Percentiles rank a stretch among this genome's conserved stretches.
Evolutionary conservation across 495 filamentous ascomycete genomes (phyloP).

Genomic region (Aspergillus incahuasiensis): DNA sequence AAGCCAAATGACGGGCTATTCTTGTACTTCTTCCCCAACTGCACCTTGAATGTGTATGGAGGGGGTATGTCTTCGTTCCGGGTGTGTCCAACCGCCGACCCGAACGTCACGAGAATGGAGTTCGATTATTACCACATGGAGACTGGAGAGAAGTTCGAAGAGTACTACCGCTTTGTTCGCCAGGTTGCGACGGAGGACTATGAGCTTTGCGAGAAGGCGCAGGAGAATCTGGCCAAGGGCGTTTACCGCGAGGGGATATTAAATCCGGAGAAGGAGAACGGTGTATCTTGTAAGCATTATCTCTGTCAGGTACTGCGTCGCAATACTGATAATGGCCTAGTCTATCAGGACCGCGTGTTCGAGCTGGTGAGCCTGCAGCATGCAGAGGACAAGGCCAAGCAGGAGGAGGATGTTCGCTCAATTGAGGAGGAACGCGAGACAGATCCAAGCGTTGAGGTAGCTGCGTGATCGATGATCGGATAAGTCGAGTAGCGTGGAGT

Average conservation of each 20-base stretch:
- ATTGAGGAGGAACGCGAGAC: no score
- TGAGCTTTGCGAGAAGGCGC: constrained; percentile 56
- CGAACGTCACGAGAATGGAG: constrained; percentile 54
- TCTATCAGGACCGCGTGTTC: constrained; percentile 53
- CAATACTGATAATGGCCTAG: constrained; percentile 21
- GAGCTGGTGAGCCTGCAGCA: constrained; percentile 50
- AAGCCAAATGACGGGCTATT: constrained; percentile 53
- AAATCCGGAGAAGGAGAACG: constrained; percentile 55
- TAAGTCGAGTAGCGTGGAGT: neutral
- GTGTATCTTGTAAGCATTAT: constrained; percentile 16
- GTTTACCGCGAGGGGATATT: constrained; percentile 56
- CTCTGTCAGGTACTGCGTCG: neutral
- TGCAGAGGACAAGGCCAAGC: constrained; percentile 28
- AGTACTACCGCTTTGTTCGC: constrained; percentile 56
- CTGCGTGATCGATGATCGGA: constrained; percentile 18
- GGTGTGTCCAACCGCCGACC: constrained; percentile 50
- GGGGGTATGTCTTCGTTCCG: constrained; percentile 58
- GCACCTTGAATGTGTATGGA: constrained; percentile 57
- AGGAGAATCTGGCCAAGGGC: constrained; percentile 50
- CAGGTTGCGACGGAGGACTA: constrained; percentile 59
- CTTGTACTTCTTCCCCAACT: constrained; percentile 60
- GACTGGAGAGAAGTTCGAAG: constrained; percentile 52
- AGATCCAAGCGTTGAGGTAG: no score
- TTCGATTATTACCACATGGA: constrained; percentile 58
- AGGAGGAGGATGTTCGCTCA: neutral